Evolutionary conservation across 345 rosid genomes (phyloP).

Genomic region (Citrus sp.): DNA sequence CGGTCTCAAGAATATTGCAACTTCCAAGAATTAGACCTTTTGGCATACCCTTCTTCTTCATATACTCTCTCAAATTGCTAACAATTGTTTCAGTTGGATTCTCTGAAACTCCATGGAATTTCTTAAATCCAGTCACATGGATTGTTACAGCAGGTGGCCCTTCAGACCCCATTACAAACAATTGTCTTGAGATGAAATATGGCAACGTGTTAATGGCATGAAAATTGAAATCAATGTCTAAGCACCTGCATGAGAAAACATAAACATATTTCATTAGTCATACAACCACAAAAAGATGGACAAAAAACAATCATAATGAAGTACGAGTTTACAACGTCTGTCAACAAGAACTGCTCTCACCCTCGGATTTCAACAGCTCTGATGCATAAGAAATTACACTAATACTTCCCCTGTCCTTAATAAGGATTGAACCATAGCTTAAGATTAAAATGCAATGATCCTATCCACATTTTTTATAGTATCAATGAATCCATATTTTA

Average conservation of each 20-base stretch:
- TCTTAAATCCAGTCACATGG: constrained; percentile 92
- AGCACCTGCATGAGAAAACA: constrained; percentile 21
- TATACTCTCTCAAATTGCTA: constrained; percentile 59
- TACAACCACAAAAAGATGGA: not conserved
- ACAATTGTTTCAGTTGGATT: constrained; percentile 90
- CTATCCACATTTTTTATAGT: not conserved
- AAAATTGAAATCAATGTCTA: constrained; percentile 11
- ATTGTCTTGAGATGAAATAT: constrained; percentile 5
- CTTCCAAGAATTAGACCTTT: constrained; percentile 74
- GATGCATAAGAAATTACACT: not conserved
- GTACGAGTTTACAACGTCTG: not conserved
- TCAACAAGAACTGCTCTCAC: not conserved
- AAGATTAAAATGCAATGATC: not conserved
- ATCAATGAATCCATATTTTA: not conserved
- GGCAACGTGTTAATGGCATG: constrained; percentile 10
- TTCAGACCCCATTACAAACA: constrained; percentile 81
- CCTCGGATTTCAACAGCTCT: not conserved
- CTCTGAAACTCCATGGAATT: constrained; percentile 96
- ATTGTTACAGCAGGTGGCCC: constrained; percentile 77
- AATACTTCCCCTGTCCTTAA: not conserved
- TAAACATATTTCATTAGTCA: constrained; percentile 14
- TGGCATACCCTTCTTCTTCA: constrained; percentile 62
- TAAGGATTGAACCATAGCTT: not conserved
- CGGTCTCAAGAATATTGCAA: constrained; percentile 82
- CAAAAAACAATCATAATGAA: constrained; percentile 1